Evolutionary conservation across 345 rosid species (phyloP), one percentile per base, ranked within the genome.

Genomic region (Acer negundo): DNA sequence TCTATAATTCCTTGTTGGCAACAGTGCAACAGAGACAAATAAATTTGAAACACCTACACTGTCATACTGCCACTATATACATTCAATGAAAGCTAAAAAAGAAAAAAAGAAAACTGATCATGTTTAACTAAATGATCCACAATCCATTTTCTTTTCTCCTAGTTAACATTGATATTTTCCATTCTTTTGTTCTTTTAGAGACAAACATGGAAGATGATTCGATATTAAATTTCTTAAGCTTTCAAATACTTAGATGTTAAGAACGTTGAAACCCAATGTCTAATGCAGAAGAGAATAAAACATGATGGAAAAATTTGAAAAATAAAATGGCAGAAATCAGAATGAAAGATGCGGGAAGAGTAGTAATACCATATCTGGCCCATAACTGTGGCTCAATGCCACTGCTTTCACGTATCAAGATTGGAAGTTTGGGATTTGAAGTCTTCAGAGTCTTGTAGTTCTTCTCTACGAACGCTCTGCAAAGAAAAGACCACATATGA

Each of bases 371-470:
- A 69, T 90, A 97, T 97, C 97, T 83, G 55, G 96, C 99, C 99
- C 99, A 96, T 69, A 96, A 75, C 85, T 97, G 97, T 67, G 99
- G 98, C 78, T 90, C 90, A 68, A 89, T 82, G 59, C 94, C 92
- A 13, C 82, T 85, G 86, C 92, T 85, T 80, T 96, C 99, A 40
- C 97, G 97, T 80, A 96, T 89, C 80, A 96, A 79, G 75, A 96
- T 86, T 4, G 98, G 93, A 2, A 96, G 86, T 80, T 90, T 91
- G 17, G 99, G 99, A 90, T 94, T 97, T 17, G 90, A 84, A 51
- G 95, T 83, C 87, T 96, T 94, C 80, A 94, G 83, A 49, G 90
- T 92, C 87, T 86, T 94, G 88, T 94, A 96, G 80, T 93, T 97
- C 77, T 86, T 89, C 87, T 93, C 97, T 4, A 94, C 87, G 69